Percentiles rank a stretch among this genome's conserved stretches.
Conservation (phyloP, 2,329 filamentous ascomycete species). For the Aspergillus tubingensis region DNA sequence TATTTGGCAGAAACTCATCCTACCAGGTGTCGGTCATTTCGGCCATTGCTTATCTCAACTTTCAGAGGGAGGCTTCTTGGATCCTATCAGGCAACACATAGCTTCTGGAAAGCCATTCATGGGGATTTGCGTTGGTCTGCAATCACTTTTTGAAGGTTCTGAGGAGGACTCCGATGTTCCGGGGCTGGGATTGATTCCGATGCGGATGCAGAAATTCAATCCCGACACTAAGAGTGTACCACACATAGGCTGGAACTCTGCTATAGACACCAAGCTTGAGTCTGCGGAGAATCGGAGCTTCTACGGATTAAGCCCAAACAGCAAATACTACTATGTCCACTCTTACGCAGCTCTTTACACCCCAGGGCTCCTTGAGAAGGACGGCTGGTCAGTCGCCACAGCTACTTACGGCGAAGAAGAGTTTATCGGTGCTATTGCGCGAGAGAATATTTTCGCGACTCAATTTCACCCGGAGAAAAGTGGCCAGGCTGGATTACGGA, state of each 20-base stretch:
- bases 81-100: slow-evolving; percentile 81
- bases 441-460: slow-evolving; percentile 82
- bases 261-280: slow-evolving; percentile 55
- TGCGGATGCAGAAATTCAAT: slow-evolving; percentile 73
- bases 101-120: slow-evolving; percentile 93
- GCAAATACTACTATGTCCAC: slow-evolving; percentile 99
- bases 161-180: slow-evolving; percentile 71
- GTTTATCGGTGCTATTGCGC: slow-evolving; percentile 87
- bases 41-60: slow-evolving; percentile 92
- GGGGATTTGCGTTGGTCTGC: slow-evolving; percentile 93
- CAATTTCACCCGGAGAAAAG: slow-evolving; percentile 99
- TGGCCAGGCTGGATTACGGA: slow-evolving; percentile 80
- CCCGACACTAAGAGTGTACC: slow-evolving; percentile 84
- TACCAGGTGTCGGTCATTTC: slow-evolving; percentile 96
- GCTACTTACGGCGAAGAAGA: slow-evolving; percentile 83
- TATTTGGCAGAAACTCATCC: slow-evolving; percentile 73
- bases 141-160: slow-evolving; percentile 85
- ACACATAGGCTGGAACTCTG: slow-evolving; percentile 98
- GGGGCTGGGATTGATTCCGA: slow-evolving; percentile 75
- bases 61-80: slow-evolving; percentile 76
- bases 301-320: slow-evolving; percentile 75
- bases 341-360: slow-evolving; percentile 83
- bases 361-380: slow-evolving; percentile 70
- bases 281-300: slow-evolving; percentile 57
- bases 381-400: slow-evolving; percentile 91